Base-by-base conservation (phyloP, 768 basidiomycete species). In the Heimioporus sp. region DNA sequence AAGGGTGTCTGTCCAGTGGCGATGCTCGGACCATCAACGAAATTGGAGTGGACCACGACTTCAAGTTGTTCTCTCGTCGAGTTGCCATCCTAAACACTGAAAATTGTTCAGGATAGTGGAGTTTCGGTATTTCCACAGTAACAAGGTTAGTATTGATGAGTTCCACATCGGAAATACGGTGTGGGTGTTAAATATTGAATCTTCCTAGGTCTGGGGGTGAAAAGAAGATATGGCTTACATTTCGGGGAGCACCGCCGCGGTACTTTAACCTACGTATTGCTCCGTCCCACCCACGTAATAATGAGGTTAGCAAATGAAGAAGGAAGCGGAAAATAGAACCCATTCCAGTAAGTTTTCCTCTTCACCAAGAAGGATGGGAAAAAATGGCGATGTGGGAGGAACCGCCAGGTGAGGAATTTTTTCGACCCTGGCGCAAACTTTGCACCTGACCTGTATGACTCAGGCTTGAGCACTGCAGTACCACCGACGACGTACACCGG, bases 1-100 rank as follows among this genome's bases (percentile, higher is more conserved):
- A 63, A 83, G 82, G 24, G 64, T 57, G 16, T 68, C 68, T 6
- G 69, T 69, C 59, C 76, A 77, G 56, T 77, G 74, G 46, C 75
- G 71, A 58, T 77, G 81, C 51, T 81, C 80, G 58, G 83, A 67
- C 78, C 75, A 83, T 80, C 17, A 85, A 69, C 24, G 74, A 73
- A 41, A 86, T 65, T 38, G 10, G 17, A 40, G 28, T 19, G 6
- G 73, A 76, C 61, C 81, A 35, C 35, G 83, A 74, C 19, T 60
- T 59, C 8, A 64, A 55, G 52, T 28, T 28, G 24, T 28, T 7
- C 24, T 28, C 24, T 7, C 24, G 6, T 7, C 24, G 5, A 28
- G 24, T 28, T 6, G 24, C 24, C 7, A 7, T 4, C 24, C 6
- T 28, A 28, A 28, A 28, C 24, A 28, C 24, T 28, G 24, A 28